These are phyloP conservation scores for Podila clonocystis DNA, from an alignment of 192 early-diverging fungal genomes.

Conservation along the genomic window DNA sequence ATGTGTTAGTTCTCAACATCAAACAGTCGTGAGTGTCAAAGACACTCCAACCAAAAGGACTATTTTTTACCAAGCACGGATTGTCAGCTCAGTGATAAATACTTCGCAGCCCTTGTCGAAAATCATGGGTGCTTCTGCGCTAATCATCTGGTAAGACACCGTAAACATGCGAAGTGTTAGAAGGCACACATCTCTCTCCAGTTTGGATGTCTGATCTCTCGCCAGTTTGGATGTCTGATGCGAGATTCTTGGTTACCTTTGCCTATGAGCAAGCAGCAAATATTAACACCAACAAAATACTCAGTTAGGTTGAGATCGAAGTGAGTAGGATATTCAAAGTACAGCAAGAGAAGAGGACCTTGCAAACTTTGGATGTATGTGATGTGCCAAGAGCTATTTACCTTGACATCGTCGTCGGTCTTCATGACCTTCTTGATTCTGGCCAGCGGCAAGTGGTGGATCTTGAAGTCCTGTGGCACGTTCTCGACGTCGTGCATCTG, in stretches of 20 bases:
- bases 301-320: too few species aligned
- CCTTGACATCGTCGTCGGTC: constrained; percentile 95
- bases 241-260: too few species aligned
- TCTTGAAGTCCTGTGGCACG: constrained; percentile 87
- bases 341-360: too few species aligned
- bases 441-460: constrained; percentile 90
- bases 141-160: constrained; percentile 34
- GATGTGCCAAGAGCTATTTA: constrained; percentile 29
- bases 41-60: neutral
- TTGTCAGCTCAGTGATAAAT: constrained; percentile 91
- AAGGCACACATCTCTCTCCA: neutral
- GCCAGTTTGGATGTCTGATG: too few species aligned
- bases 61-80: constrained; percentile 71
- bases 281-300: too few species aligned
- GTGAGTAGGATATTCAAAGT: too few species aligned
- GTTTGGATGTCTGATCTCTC: neutral
- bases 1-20: too few species aligned
- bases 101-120: constrained; percentile 98
- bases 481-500: constrained; percentile 73
- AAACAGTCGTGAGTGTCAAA: neutral
- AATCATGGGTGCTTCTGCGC: constrained; percentile 83
- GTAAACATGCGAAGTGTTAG: neutral
- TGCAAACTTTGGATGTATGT: too few species aligned
- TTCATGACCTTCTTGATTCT: constrained; percentile 99
- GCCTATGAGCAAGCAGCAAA: too few species aligned